These are phyloP conservation scores for Blastocystis sp. DNA, from an alignment of 352 stramenopile species.

Conservation along the genomic window DNA sequence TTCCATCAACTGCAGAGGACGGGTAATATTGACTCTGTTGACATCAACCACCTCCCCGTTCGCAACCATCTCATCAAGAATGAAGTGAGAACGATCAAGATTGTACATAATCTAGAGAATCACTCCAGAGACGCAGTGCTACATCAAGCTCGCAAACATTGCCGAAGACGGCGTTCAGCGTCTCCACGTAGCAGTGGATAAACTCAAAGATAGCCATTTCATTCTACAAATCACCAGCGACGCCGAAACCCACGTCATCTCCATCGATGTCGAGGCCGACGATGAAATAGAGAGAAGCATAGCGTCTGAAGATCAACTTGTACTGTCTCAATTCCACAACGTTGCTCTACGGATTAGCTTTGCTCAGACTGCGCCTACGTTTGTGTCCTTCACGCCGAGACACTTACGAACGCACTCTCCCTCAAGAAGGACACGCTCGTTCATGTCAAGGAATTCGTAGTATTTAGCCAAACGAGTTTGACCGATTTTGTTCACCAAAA, in stretches of 20 bases:
- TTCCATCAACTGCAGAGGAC: slow-evolving; percentile 74
- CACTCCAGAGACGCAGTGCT: slow-evolving; percentile 75
- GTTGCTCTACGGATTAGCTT: slow-evolving; percentile 86
- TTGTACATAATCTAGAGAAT: slow-evolving; percentile 83
- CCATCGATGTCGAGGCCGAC: slow-evolving; percentile 94
- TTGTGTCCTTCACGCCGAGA: slow-evolving; percentile 91
- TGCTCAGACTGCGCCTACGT: neutral
- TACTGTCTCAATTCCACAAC: slow-evolving; percentile 99
- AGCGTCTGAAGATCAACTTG: slow-evolving; percentile 95
- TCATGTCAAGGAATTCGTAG: slow-evolving; percentile 98
- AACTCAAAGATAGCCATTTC: slow-evolving; percentile 99
- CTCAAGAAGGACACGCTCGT: slow-evolving; percentile 95
- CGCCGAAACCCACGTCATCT: slow-evolving; percentile 78
- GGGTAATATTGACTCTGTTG: slow-evolving; percentile 74
- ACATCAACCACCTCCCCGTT: slow-evolving; percentile 75
- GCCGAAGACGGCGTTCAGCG: slow-evolving; percentile 98
- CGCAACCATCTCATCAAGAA: slow-evolving; percentile 85
- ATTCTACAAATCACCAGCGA: slow-evolving; percentile 84
- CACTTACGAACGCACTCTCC: slow-evolving; percentile 98
- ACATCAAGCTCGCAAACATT: slow-evolving; percentile 92
- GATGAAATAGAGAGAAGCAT: slow-evolving; percentile 99
- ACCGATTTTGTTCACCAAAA: slow-evolving; percentile 98
- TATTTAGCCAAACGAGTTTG: slow-evolving; percentile 99
- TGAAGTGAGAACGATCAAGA: slow-evolving; percentile 88
- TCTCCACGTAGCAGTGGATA: slow-evolving; percentile 99